phyloP scores from a whole-genome alignment of 2,329 filamentous ascomycete species.

The Didymella arachidicola region DNA sequence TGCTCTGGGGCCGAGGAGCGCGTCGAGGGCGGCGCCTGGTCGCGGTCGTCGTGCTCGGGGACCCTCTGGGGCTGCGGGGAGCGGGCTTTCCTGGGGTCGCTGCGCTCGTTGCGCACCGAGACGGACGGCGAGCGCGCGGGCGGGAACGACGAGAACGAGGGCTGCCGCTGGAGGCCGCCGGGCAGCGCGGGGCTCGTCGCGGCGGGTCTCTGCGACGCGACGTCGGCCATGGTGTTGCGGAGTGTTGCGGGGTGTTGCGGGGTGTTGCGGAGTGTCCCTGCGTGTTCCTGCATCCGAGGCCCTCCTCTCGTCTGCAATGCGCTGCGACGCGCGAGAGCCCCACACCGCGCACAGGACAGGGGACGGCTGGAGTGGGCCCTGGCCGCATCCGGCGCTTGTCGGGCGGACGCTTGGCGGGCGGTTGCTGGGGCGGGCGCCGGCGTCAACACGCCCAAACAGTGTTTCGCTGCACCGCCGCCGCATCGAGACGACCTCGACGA shows the following conservation, averaged over 20 bases:
- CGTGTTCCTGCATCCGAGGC: constrained; percentile 27
- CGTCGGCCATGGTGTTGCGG: constrained; percentile 46
- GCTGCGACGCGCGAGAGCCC: constrained; percentile 30
- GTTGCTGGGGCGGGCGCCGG: constrained; percentile 14
- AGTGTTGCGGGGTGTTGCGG: too few relatives aligned
- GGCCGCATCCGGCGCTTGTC: neutral
- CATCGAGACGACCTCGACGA: constrained; percentile 5
- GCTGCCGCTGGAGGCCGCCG: constrained; percentile 47
- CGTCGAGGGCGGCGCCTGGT: constrained; percentile 40
- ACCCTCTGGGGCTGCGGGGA: constrained; percentile 50
- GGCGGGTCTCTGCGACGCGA: constrained; percentile 38
- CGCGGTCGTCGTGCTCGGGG: constrained; percentile 40
- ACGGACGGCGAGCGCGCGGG: constrained; percentile 50
- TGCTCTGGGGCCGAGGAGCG: constrained; percentile 35
- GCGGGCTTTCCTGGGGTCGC: constrained; percentile 43
- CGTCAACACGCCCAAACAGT: constrained; percentile 28
- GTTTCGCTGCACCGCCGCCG: constrained; percentile 16
- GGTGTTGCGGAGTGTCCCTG: too few relatives aligned
- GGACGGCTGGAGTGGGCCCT: constrained; percentile 9
- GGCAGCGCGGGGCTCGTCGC: constrained; percentile 1
- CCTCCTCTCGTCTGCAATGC: constrained; percentile 23
- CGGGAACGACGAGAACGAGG: constrained; percentile 51
- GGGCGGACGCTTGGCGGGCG: neutral
- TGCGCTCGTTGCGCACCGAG: constrained; percentile 48
- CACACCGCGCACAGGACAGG: constrained; percentile 14